These are phyloP conservation scores for Rhodotorula babjevae DNA, from an alignment of 768 basidiomycete genomes.

Conservation along the genomic window DNA sequence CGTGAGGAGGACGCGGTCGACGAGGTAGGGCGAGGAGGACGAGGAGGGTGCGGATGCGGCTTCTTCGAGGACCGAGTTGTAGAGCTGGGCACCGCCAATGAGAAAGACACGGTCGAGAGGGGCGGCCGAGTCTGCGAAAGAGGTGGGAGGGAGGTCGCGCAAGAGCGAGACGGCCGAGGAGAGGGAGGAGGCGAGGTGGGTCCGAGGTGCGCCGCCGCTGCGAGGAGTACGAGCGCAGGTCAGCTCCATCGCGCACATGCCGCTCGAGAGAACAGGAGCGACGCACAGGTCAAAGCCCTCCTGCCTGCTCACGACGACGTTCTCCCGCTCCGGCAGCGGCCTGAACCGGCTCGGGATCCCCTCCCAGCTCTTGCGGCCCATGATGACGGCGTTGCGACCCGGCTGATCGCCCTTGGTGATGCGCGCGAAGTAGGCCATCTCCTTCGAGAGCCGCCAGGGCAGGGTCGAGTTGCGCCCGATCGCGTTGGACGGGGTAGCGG, in stretches of 20 bases:
- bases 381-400: conserved; percentile 67
- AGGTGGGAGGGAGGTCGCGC: conserved; percentile 2
- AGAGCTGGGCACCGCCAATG: conserved; percentile 87
- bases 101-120: conserved; percentile 62
- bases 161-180: conserved; percentile 26
- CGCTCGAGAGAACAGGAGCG: neutral
- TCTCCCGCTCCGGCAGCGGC: conserved; percentile 69
- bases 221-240: neutral
- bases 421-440: conserved; percentile 88
- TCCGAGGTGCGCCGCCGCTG: conserved; percentile 15
- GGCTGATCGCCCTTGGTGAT: conserved; percentile 59
- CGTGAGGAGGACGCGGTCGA: conserved; percentile 82
- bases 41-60: conserved; percentile 29
- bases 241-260: neutral
- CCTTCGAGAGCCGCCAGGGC: conserved; percentile 82
- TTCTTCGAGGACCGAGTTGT: conserved; percentile 59
- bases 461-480: conserved; percentile 72
- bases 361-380: conserved; percentile 98
- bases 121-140: neutral
- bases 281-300: conserved; percentile 61
- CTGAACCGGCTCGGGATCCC: conserved; percentile 80
- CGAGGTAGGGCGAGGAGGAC: conserved; percentile 48
- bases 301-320: conserved; percentile 70
- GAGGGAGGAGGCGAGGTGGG: conserved; percentile 31
- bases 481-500: conserved; percentile 78